Evolutionary conservation across 495 filamentous ascomycete species (phyloP).

Genomic region (Podospora bellae-mahoneyi): DNA sequence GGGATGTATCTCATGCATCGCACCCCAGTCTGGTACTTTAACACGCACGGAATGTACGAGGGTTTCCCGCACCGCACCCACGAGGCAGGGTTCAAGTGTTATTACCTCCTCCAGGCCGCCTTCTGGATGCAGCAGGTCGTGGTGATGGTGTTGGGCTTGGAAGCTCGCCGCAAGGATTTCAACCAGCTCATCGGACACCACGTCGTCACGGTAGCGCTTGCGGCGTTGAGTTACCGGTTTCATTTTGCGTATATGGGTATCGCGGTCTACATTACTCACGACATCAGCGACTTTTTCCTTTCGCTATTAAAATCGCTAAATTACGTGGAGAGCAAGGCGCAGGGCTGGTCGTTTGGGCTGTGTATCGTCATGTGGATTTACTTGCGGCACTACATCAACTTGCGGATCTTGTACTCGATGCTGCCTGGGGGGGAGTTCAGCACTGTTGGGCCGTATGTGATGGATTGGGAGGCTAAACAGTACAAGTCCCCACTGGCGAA

Average conservation of each 20-base stretch:
- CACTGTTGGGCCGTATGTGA: background rate
- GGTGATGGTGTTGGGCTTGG: background rate
- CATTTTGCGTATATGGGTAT: background rate
- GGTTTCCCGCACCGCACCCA: background rate
- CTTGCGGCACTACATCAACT: background rate
- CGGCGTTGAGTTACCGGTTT: background rate
- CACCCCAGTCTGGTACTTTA: background rate
- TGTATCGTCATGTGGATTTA: background rate
- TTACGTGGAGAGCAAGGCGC: background rate
- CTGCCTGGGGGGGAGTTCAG: background rate
- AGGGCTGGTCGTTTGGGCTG: background rate
- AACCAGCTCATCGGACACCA: conserved; percentile 1
- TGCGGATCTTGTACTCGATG: background rate
- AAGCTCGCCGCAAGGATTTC: background rate
- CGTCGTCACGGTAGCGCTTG: background rate
- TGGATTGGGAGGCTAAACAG: background rate
- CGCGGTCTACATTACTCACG: background rate
- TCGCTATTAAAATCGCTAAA: background rate
- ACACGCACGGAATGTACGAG: background rate
- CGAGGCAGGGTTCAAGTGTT: background rate
- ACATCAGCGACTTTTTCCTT: background rate
- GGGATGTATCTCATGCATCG: background rate
- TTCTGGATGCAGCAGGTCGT: background rate
- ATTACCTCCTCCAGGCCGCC: background rate
- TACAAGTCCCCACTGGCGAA: background rate